phyloP scores from a whole-genome alignment of 306 rosid species.

The Potentilla sterilis region DNA sequence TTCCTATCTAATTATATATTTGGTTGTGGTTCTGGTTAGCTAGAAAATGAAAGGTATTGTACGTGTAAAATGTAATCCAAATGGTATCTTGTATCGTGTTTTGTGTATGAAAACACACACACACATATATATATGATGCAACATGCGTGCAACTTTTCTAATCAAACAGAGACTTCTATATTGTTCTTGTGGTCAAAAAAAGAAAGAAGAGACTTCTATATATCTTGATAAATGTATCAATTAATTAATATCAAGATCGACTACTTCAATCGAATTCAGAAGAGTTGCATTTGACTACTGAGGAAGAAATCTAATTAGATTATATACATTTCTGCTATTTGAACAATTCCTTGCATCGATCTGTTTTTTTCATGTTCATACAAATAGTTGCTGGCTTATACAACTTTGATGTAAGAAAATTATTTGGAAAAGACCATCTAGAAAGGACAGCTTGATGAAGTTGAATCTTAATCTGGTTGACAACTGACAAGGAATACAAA shows the following conservation, averaged over 20 bases:
- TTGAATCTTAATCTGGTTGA: constrained; percentile 6
- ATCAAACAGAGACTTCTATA: not conserved
- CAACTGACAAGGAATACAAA: not conserved
- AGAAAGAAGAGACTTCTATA: not conserved
- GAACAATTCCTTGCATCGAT: not conserved
- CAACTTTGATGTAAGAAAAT: not conserved
- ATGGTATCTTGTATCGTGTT: not conserved
- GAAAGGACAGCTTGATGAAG: constrained; percentile 11
- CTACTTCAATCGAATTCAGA: constrained; percentile 1
- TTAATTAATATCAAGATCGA: not conserved
- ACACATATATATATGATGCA: not conserved
- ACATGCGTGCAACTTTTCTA: not conserved
- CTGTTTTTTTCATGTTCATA: not conserved
- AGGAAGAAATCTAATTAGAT: not conserved
- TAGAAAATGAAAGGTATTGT: not conserved
- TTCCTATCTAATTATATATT: too few relatives aligned
- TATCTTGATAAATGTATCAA: not conserved
- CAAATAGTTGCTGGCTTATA: not conserved
- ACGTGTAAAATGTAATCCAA: not conserved
- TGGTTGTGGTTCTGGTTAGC: not conserved
- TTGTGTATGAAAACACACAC: not conserved
- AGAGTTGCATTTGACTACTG: not conserved
- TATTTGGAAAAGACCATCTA: constrained; percentile 10
- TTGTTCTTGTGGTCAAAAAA: not conserved
- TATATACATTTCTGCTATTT: not conserved